These are phyloP conservation scores for Macrophomina phaseolina DNA, from an alignment of 2,329 filamentous ascomycete genomes.

Conservation along the genomic window DNA sequence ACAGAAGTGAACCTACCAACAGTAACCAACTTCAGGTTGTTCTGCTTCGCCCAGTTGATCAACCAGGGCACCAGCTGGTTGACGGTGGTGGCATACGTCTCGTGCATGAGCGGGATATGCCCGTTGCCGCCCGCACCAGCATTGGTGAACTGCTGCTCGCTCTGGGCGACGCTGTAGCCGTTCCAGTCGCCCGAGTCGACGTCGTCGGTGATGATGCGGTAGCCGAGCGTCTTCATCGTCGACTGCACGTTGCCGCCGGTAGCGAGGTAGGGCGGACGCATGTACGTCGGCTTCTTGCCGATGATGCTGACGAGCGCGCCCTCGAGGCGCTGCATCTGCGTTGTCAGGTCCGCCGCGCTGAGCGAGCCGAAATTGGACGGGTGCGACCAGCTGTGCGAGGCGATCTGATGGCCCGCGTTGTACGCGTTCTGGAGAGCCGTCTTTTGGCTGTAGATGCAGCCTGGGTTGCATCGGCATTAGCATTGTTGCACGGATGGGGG, in stretches of 20 bases:
- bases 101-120: conserved; percentile 44
- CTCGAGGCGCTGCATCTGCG: conserved; percentile 42
- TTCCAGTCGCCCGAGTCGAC: conserved; percentile 44
- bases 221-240: conserved; percentile 42
- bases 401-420: conserved; percentile 44
- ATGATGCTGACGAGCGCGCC: conserved; percentile 45
- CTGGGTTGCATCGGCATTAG: conserved; percentile 27
- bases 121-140: conserved; percentile 43
- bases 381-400: conserved; percentile 44
- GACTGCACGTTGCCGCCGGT: conserved; percentile 40
- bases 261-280: conserved; percentile 45
- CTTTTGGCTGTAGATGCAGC: conserved; percentile 44
- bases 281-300: conserved; percentile 45
- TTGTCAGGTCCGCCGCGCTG: conserved; percentile 37
- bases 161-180: conserved; percentile 40
- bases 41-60: conserved; percentile 45
- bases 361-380: conserved; percentile 41
- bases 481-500: not conserved
- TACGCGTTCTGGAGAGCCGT: conserved; percentile 40
- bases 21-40: conserved; percentile 43
- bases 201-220: conserved; percentile 43
- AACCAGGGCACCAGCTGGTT: conserved; percentile 43
- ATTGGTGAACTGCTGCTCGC: conserved; percentile 39
- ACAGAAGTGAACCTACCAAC: conserved; percentile 36
- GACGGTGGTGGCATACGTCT: conserved; percentile 42